These are phyloP conservation scores for Stachybotrys echinatus DNA, from an alignment of 2,329 filamentous ascomycete genomes.

Conservation along the genomic window DNA sequence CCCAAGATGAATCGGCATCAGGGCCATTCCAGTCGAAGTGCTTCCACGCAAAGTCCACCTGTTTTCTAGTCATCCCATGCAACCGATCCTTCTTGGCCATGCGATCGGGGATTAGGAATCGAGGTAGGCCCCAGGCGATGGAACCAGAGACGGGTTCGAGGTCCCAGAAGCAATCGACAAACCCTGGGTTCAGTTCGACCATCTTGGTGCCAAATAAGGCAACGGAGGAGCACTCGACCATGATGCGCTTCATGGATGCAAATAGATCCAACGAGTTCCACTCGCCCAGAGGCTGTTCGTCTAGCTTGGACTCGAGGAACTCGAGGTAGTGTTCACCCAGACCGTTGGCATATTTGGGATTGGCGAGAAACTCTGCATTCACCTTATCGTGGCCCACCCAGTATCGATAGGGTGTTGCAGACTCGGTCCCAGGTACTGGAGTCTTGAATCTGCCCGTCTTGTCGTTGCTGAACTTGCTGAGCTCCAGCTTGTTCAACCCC, in stretches of 20 bases:
- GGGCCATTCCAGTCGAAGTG: neutral
- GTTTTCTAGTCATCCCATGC: neutral
- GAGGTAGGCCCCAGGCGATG: constrained; percentile 15
- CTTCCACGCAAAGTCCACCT: neutral
- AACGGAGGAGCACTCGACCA: constrained; percentile 13
- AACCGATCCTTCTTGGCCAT: constrained; percentile 9
- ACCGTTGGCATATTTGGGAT: neutral
- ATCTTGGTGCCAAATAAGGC: constrained; percentile 16
- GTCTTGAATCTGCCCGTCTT: constrained; percentile 8
- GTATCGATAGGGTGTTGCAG: constrained; percentile 9
- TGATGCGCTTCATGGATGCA: constrained; percentile 12
- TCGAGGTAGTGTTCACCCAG: neutral
- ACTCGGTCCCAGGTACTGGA: constrained; percentile 11
- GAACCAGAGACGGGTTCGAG: constrained; percentile 14
- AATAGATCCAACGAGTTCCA: constrained; percentile 14
- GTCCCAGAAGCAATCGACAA: constrained; percentile 16
- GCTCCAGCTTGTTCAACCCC: constrained; percentile 9
- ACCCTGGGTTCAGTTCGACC: constrained; percentile 15
- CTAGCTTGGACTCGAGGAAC: neutral
- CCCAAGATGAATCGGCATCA: neutral
- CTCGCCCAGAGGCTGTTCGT: constrained; percentile 2
- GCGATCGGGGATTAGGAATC: constrained; percentile 4
- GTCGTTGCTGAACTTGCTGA: constrained; percentile 9
- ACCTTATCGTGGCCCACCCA: constrained; percentile 12
- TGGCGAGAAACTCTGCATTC: neutral